phyloP scores from a whole-genome alignment of 2,329 filamentous ascomycete genomes.

The Xylaria multiplex region DNA sequence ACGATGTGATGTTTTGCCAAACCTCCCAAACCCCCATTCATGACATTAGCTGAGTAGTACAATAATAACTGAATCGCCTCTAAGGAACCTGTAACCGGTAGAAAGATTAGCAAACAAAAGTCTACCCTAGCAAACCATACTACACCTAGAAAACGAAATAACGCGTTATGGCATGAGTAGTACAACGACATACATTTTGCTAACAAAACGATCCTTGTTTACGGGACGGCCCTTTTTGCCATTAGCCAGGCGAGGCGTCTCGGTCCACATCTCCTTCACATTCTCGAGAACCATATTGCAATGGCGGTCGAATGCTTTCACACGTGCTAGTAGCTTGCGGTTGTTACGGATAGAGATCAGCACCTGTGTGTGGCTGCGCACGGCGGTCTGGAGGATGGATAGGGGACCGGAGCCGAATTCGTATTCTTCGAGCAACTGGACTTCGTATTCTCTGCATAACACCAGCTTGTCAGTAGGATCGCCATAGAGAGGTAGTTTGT shows the following conservation, averaged over 20 bases:
- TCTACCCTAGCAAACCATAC: conserved; percentile 8
- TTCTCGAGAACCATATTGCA: conserved; percentile 99
- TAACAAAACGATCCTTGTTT: conserved; percentile 98
- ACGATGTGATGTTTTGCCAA: conserved; percentile 22
- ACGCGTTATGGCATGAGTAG: background rate
- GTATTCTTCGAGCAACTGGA: conserved; percentile 73
- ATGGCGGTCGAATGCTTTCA: conserved; percentile 98
- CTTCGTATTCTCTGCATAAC: conserved; percentile 61
- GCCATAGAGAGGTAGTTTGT: conserved; percentile 15
- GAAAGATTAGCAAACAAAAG: conserved; percentile 20
- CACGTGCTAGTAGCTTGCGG: conserved; percentile 93
- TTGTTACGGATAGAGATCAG: conserved; percentile 98
- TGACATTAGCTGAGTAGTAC: conserved; percentile 77
- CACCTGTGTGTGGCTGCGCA: conserved; percentile 93
- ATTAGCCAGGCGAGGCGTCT: conserved; percentile 82
- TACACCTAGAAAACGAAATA: background rate
- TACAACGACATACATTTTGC: conserved; percentile 80
- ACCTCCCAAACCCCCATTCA: conserved; percentile 8
- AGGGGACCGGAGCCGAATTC: conserved; percentile 83
- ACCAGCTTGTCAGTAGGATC: conserved; percentile 26
- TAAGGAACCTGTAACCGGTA: conserved; percentile 72
- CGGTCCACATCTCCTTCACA: conserved; percentile 99
- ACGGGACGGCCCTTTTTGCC: conserved; percentile 91
- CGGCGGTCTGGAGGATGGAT: conserved; percentile 95
- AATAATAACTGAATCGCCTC: conserved; percentile 88